Base-by-base conservation (phyloP, 2,329 filamentous ascomycete species). In the Penicillium sp. region DNA sequence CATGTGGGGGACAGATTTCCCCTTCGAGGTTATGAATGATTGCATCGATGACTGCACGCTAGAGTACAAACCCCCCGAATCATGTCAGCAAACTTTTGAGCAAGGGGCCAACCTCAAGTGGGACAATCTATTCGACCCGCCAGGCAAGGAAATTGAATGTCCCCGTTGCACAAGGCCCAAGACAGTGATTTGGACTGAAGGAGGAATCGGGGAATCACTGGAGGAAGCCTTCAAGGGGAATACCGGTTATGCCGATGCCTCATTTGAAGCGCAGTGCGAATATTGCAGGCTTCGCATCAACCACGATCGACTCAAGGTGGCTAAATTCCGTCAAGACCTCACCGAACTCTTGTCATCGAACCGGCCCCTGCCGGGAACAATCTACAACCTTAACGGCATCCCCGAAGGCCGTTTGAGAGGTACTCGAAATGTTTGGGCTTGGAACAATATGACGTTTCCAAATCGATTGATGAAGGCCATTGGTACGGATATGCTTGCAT, bases 291-390 rank as follows among this genome's bases (percentile, higher is more conserved):
- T 68, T 0, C 51, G 55, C 0, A 72, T 87, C 53, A 76, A 73
- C 10, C 81, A 83, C 56, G 77, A 84, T 35, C 69, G 76, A 4
- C 74, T 89, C 1, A 75, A 78, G n/a, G 76, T 83, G 3, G 73
- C 66, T 31, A 86, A 83, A 55, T 87, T 89, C 58, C 72, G 73
- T 39, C 67, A 65, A 12, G 84, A 89, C 56, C 65, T 78, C 6
- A 63, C 73, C 20, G 58, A 63, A 0, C 71, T 87, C 1, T 57
- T 81, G 1, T 50, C 67, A 3, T 53, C 73, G 2, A 58, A 73
- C 8, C 64, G 71, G 1, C 81, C 85, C 0, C 81, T 91, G 73
- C 82, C 84, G 0, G 86, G 87, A 1, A 87, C 86, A 0, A 65
- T 88, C 1, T 73, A 89, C 8, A 74, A 80, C 3, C 66, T 76